These are phyloP conservation scores for Ustilago lituana DNA, from an alignment of 1,284 basidiomycete genomes.

Conservation along the genomic window DNA sequence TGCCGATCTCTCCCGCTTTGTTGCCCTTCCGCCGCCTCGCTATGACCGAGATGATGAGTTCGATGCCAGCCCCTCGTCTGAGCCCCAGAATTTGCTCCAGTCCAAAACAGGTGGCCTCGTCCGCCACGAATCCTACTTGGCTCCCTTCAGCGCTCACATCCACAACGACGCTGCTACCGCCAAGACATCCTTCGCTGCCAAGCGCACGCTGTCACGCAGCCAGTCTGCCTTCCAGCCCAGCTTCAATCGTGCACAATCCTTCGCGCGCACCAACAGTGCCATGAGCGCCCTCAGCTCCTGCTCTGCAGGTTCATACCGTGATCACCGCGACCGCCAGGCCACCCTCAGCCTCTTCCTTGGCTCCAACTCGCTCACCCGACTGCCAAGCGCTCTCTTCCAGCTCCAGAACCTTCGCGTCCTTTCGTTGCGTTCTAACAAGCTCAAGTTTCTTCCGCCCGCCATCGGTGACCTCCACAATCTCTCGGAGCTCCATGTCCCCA, in stretches of 20 bases:
- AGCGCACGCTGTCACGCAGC: slow-evolving; percentile 25
- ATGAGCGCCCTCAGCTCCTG: slow-evolving; percentile 27
- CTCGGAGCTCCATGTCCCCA: slow-evolving; percentile 59
- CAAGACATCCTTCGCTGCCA: neutral
- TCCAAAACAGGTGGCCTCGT: slow-evolving; percentile 37
- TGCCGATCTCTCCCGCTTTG: slow-evolving; percentile 44
- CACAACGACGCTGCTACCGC: slow-evolving; percentile 24
- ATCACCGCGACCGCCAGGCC: slow-evolving; percentile 43
- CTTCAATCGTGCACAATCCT: slow-evolving; percentile 24
- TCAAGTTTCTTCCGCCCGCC: slow-evolving; percentile 57
- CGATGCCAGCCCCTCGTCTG: neutral
- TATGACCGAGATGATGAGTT: slow-evolving; percentile 25
- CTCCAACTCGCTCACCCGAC: slow-evolving; percentile 53
- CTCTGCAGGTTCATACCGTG: slow-evolving; percentile 36
- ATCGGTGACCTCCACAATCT: slow-evolving; percentile 60
- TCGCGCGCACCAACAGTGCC: slow-evolving; percentile 35
- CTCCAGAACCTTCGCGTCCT: slow-evolving; percentile 61
- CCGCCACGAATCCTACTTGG: slow-evolving; percentile 46
- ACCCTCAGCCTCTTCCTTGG: slow-evolving; percentile 46
- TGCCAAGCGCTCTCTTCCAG: slow-evolving; percentile 64
- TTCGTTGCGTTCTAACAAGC: slow-evolving; percentile 62
- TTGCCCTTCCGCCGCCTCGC: slow-evolving; percentile 41
- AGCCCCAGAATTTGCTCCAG: slow-evolving; percentile 24
- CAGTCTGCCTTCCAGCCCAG: slow-evolving; percentile 42
- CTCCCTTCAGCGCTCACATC: slow-evolving; percentile 41